phyloP scores from a whole-genome alignment of 257 asterid genomes.

The Phtheirospermum japonicum region DNA sequence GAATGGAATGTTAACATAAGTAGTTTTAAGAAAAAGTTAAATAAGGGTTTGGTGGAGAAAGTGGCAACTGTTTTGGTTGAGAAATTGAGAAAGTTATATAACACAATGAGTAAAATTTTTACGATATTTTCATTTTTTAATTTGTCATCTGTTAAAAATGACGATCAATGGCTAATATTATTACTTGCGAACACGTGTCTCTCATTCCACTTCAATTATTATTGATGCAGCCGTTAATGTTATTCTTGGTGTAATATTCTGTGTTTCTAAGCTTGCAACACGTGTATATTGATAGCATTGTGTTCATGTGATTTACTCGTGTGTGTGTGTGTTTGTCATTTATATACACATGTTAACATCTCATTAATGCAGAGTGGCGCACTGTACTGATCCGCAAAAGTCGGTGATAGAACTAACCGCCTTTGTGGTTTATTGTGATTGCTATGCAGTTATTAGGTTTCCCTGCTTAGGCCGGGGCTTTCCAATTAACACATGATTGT shows the following conservation, averaged over 20 bases:
- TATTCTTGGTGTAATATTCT: neutral
- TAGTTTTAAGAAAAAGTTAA: no score
- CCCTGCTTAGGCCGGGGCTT: slow-evolving; percentile 10
- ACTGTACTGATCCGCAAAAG: neutral
- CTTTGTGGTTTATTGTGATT: slow-evolving; percentile 1
- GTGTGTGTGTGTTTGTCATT: no score
- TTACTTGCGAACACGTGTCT: no score
- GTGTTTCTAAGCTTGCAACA: slow-evolving; percentile 6
- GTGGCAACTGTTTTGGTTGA: no score
- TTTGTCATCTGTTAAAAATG: no score
- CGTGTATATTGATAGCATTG: neutral
- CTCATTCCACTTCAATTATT: no score
- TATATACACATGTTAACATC: neutral
- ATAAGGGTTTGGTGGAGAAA: no score
- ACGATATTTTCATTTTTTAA: no score
- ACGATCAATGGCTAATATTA: no score
- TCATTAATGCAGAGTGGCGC: neutral
- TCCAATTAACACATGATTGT: slow-evolving; percentile 2
- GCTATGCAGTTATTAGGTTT: neutral
- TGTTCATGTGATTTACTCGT: slow-evolving; percentile 1
- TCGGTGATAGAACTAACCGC: neutral
- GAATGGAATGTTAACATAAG: no score
- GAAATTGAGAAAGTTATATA: no score
- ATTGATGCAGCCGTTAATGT: neutral
- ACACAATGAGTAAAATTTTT: no score